Percentiles rank a stretch among this genome's conserved stretches.
Evolutionary conservation across 75 land plant genomes (phyloP).

Genomic region (Chamaecyparis obtusa): DNA sequence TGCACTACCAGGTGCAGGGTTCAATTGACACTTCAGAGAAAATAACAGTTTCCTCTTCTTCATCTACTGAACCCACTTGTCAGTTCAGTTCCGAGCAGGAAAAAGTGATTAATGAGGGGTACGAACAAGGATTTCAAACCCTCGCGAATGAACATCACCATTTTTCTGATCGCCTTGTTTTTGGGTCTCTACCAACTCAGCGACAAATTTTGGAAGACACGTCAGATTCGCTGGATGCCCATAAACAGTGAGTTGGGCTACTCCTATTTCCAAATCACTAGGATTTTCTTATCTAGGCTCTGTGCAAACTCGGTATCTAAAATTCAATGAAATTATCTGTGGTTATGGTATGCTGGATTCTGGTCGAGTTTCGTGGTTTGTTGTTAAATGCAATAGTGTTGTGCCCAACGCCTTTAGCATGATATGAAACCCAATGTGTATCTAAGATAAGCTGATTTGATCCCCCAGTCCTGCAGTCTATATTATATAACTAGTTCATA

Average conservation of each 20-base stretch:
- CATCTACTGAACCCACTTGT: neutral
- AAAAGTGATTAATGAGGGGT: slow-evolving; percentile 12
- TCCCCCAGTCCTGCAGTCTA: neutral
- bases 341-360: neutral
- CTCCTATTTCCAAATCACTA: neutral
- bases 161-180: slow-evolving; percentile 13
- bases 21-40: neutral
- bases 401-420: neutral
- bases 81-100: neutral
- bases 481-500: neutral
- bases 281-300: neutral
- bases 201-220: slow-evolving; percentile 15
- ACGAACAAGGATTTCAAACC: slow-evolving; percentile 10
- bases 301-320: neutral
- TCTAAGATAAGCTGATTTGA: neutral
- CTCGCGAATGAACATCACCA: neutral
- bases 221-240: slow-evolving; percentile 22
- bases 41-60: neutral
- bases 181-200: slow-evolving; percentile 22
- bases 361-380: neutral
- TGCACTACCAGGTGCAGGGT: neutral
- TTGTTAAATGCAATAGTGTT: no score
- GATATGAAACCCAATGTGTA: neutral
- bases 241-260: slow-evolving; percentile 13
- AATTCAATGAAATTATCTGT: neutral